phyloP scores from a whole-genome alignment of 2,329 filamentous ascomycete species.

The Graphiopsis chlorocephala region DNA sequence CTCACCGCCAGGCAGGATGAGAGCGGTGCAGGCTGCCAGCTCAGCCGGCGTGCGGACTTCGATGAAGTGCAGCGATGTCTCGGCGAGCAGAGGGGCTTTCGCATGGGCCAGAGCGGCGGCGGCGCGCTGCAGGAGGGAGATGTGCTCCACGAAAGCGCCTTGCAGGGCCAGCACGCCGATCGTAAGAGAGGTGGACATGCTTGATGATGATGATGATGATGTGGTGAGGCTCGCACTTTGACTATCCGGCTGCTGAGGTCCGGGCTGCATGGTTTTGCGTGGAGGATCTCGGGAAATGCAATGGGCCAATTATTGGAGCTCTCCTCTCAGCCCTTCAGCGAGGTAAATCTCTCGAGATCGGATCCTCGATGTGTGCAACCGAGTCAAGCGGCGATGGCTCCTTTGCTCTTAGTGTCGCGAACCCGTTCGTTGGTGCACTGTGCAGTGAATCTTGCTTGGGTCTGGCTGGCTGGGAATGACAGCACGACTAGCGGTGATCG shows the following conservation, averaged over 20 bases:
- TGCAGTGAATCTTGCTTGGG: neutral
- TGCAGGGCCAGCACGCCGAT: constrained; percentile 74
- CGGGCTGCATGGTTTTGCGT: neutral
- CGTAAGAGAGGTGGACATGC: constrained; percentile 39
- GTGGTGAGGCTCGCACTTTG: neutral
- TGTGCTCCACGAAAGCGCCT: constrained; percentile 88
- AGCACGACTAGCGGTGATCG: neutral
- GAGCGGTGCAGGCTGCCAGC: constrained; percentile 70
- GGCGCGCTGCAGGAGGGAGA: constrained; percentile 71
- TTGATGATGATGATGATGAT: neutral
- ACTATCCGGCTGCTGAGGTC: neutral
- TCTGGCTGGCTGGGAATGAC: neutral
- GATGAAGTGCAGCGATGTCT: constrained; percentile 51
- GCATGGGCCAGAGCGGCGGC: constrained; percentile 36
- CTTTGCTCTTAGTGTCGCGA: neutral
- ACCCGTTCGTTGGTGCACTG: neutral
- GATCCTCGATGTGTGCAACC: neutral
- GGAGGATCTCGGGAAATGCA: neutral
- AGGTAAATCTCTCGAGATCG: neutral
- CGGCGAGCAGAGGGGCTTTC: neutral
- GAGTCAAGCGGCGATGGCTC: neutral
- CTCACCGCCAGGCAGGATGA: constrained; percentile 91
- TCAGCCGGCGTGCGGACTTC: constrained; percentile 76
- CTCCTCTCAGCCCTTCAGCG: neutral
- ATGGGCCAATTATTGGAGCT: neutral